Evolutionary conservation across 176 grass and related monocot species (phyloP), one percentile per base, ranked within the genome.

Genomic region (Zoysia japonica): DNA sequence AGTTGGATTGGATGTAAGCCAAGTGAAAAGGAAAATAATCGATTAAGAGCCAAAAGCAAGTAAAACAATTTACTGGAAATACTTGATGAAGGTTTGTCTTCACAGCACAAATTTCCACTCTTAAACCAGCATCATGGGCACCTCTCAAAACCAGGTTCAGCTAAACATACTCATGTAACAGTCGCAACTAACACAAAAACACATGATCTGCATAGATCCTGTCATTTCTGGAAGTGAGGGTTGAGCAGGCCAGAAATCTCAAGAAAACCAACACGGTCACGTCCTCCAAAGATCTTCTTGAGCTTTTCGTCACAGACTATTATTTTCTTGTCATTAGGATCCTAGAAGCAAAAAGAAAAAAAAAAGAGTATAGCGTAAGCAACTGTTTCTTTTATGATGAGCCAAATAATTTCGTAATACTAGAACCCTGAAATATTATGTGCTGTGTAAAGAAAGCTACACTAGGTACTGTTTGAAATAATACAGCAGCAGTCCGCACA

Each of bases 201-300:
- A 37, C 12, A 52, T 39, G 67, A 81, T 78, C 75, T 82, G 78
- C 68, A 82, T 68, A 68, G 60, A 80, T 36, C 37, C 61, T 74
- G 44, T 94, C 71, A 91, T 83, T 87, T 94, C 81, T 61, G 77
- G 15, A 94, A 91, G 59, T 94, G 92, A 50, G 92, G 89, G 64
- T 87, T 94, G 17, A 91, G 84, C 79, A 94, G 65, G 54, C 86
- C 89, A 67, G 92, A 94, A 11, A 94, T 91, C 87, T 91, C 89
- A 57, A 91, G 92, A 68, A 94, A 91, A 50, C 89, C 89, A 87
- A 94, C 89, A 74, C 87, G 92, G 67, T 91, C 92, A 42, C 79
- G 90, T 2, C 87, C 92, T 79, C 77, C 92, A 89, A 94, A 82
- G 65, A 94, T 87, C 83, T 91, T 91, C 87, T 91, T 94, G 45